Evolutionary conservation across 2,329 filamentous ascomycete species (phyloP), one percentile per base, ranked within the genome.

Genomic region (Fusarium austroafricanum): DNA sequence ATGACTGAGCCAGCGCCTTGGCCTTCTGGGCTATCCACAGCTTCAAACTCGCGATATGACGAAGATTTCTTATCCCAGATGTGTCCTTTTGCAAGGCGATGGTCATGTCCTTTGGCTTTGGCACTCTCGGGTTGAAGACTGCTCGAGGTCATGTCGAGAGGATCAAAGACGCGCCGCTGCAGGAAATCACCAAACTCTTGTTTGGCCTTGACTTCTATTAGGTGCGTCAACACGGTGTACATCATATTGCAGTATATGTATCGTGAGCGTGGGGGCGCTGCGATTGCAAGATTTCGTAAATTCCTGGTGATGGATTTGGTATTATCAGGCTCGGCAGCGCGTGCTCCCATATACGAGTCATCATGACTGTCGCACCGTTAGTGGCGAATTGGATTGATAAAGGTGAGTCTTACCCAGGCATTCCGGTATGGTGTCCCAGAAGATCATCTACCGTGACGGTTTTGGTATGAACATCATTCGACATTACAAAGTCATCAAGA

Each of bases 1-100:
- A 77, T 51, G 7, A 78, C 57, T 1, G 71, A 76, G 4, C 76
- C 75, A 0, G 76, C 76, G 1, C 76, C 76, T 44, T 78, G 71
- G 2, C 64, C 72, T 49, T 78, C 76, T 1, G 71, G 72, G 6
- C 61, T 64, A 21, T 74, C 53, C 2, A 28, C 47, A 17, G 43
- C 50, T 1, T 55, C 60, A 1, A 70, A 28, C 3, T 51, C 44
- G 2, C 12, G 39, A 31, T 62, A 70, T 2, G 45, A 49, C 0
- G 47, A 37, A 1, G 3, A 5, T 1, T 20, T 39, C 17, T 60
- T 71, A 1, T 68, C 37, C 68, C 68, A 71, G 3, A 61, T 18
- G 18, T 65, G 59, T 10, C 60, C 60, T 18, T 26, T 53, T 4
- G 61, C 61, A 1, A 65, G 20, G 6, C 26, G 33, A 9, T 28